Evolutionary conservation across 805 yeast species (phyloP), one percentile per base, ranked within the genome.

Genomic region (Candida schatavii): DNA sequence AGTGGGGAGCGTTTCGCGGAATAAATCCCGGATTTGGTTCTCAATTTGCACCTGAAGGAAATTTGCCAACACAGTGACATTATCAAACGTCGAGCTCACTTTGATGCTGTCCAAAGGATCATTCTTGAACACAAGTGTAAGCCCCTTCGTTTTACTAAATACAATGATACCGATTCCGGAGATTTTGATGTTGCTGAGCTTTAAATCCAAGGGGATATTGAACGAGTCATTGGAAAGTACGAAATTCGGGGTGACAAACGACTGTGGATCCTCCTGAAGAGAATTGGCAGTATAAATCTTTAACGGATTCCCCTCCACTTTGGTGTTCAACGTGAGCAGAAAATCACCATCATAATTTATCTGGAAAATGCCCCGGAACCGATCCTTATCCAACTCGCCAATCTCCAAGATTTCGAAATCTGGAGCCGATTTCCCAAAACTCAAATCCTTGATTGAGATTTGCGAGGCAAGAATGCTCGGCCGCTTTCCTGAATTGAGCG

Each of bases 81-180:
- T 78, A 63, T 88, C 95, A 61, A 88, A 88, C n/a, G 95, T 83
- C 4, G 95, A 85, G 47, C 82, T 79, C 11, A 88, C 95, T 51
- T 80, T 81, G 47, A 88, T 88, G 17, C 82, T 77, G 50, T 88
- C 95, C 42, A 88, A 70, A 0, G 96, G 96, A 61, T 88, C 96
- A 61, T 88, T 88, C 51, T 90, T 77, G 65, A 88, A 88, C 23
- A 88, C 96, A 31, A 88, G 67, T 0, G 96, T 88, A 43, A 88
- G 72, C 1, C 96, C 96, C 55, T 87, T 87, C 3, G 85, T 73
- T 53, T 85, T 83, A 22, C 85, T 79, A 58, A 85, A 88, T 3
- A 88, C 96, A 46, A 88, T 80, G 41, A 88, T 84, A 19, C 90
- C 88, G 45, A 89, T 88, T 1, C 95, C 93, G 43, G 82, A 78